phyloP scores from a whole-genome alignment of 2,329 filamentous ascomycete species.

The Curvularia spicifera region DNA sequence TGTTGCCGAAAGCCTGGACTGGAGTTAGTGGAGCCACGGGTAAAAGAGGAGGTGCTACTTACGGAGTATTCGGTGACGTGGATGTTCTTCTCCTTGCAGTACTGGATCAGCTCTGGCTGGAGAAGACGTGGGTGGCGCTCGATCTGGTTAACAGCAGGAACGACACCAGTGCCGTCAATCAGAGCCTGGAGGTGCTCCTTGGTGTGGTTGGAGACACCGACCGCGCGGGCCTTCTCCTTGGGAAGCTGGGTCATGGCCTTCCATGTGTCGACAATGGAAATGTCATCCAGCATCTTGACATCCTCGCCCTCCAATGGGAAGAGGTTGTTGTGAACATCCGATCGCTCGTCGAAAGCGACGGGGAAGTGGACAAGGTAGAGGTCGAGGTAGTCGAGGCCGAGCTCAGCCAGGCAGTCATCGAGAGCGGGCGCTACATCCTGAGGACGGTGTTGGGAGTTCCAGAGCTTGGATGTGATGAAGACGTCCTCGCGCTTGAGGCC shows the following conservation, averaged over 20 bases:
- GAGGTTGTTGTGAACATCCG: constrained; percentile 41
- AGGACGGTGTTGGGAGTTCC: constrained; percentile 83
- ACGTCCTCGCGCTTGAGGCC: constrained; percentile 49
- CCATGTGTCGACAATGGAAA: constrained; percentile 56
- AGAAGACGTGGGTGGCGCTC: constrained; percentile 41
- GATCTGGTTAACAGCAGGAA: constrained; percentile 41
- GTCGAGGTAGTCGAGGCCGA: constrained; percentile 85
- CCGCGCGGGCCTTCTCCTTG: constrained; percentile 43
- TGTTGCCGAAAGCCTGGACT: constrained; percentile 62
- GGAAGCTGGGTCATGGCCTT: constrained; percentile 50
- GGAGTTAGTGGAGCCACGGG: constrained; percentile 62
- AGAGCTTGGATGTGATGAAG: constrained; percentile 75
- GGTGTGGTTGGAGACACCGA: constrained; percentile 42
- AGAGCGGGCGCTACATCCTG: constrained; percentile 72
- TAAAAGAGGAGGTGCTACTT: constrained; percentile 1
- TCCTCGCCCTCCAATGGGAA: constrained; percentile 33
- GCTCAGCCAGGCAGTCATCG: constrained; percentile 75
- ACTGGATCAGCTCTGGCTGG: constrained; percentile 39
- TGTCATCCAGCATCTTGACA: constrained; percentile 58
- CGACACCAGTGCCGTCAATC: constrained; percentile 53
- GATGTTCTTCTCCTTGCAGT: constrained; percentile 41
- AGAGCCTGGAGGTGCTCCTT: constrained; percentile 57
- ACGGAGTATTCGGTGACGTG: constrained; percentile 43
- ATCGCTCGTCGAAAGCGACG: constrained; percentile 59
- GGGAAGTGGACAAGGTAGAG: constrained; percentile 80